Evolutionary conservation across 352 stramenopile species (phyloP).

Genomic region (Phytophthora meadii): DNA sequence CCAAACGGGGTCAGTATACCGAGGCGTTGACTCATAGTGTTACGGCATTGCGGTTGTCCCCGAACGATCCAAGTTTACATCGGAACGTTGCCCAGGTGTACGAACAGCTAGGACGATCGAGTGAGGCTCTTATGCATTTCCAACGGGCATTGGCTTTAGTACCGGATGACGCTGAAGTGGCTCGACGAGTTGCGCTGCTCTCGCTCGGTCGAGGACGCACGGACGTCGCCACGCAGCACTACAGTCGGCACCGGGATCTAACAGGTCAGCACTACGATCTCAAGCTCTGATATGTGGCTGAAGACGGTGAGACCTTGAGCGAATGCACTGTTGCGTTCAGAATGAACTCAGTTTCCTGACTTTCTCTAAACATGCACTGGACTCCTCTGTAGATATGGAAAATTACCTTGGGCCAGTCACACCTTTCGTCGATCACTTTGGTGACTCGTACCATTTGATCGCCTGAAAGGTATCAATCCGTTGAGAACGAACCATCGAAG

Average conservation of each 20-base stretch:
- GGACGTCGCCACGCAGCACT: slow-evolving; percentile 42
- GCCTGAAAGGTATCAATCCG: no score
- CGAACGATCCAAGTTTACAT: slow-evolving; percentile 53
- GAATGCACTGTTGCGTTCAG: slow-evolving; percentile 26
- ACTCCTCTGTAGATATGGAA: slow-evolving; percentile 16
- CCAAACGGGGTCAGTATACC: slow-evolving; percentile 47
- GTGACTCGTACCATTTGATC: no score
- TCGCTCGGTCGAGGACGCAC: slow-evolving; percentile 42
- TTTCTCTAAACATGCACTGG: slow-evolving; percentile 24
- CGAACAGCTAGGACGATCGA: slow-evolving; percentile 55
- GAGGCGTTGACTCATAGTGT: slow-evolving; percentile 51
- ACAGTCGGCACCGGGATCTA: slow-evolving; percentile 50
- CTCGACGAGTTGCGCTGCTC: slow-evolving; percentile 52
- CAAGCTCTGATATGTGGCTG: slow-evolving; percentile 72
- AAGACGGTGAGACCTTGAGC: no score
- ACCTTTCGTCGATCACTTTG: background rate
- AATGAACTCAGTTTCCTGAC: slow-evolving; percentile 31
- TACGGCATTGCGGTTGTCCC: slow-evolving; percentile 48
- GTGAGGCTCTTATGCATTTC: slow-evolving; percentile 58
- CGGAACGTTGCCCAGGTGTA: slow-evolving; percentile 67
- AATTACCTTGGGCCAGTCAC: slow-evolving; percentile 5
- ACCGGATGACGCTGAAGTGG: slow-evolving; percentile 47
- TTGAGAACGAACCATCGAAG: no score
- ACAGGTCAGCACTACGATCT: slow-evolving; percentile 66
- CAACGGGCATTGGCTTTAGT: slow-evolving; percentile 42